Conservation (phyloP, 2,329 filamentous ascomycete genomes). For the Fusarium humuli region DNA sequence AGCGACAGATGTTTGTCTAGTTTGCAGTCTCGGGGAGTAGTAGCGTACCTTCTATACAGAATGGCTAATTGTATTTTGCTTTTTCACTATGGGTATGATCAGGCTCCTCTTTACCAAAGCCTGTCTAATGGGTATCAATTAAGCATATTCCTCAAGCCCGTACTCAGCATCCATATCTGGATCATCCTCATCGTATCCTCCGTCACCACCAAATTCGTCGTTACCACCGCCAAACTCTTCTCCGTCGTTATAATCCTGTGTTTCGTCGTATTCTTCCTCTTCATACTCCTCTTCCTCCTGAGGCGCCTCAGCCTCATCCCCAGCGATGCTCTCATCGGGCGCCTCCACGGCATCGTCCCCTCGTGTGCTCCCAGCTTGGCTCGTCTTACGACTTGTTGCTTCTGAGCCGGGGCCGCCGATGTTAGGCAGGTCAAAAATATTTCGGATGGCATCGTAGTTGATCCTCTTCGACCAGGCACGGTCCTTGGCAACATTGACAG, state of each 20-base stretch:
- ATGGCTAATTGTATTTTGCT: too few species aligned
- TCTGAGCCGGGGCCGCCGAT: slow-evolving; percentile 61
- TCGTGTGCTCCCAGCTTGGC: slow-evolving; percentile 52
- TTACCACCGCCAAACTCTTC: slow-evolving; percentile 51
- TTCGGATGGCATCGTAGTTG: slow-evolving; percentile 74
- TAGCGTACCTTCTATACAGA: background rate
- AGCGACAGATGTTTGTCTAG: background rate
- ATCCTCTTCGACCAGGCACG: slow-evolving; percentile 79
- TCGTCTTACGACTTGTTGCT: slow-evolving; percentile 60
- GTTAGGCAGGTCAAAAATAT: slow-evolving; percentile 64
- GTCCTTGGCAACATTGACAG: slow-evolving; percentile 74
- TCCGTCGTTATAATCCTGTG: slow-evolving; percentile 48
- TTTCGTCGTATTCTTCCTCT: slow-evolving; percentile 53
- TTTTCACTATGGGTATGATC: background rate
- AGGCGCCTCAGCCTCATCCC: slow-evolving; percentile 49
- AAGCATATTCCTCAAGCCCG: slow-evolving; percentile 49
- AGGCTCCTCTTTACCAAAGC: background rate
- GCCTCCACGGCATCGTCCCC: slow-evolving; percentile 53
- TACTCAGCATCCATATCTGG: slow-evolving; percentile 54
- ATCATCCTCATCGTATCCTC: slow-evolving; percentile 54
- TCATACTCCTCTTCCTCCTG: slow-evolving; percentile 53
- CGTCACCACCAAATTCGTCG: slow-evolving; percentile 48
- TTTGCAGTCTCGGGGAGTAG: background rate
- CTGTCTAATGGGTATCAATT: slow-evolving; percentile 37
- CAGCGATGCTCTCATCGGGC: slow-evolving; percentile 52